phyloP scores from a whole-genome alignment of 129 eudicot genomes.

The Silybum marianum region DNA sequence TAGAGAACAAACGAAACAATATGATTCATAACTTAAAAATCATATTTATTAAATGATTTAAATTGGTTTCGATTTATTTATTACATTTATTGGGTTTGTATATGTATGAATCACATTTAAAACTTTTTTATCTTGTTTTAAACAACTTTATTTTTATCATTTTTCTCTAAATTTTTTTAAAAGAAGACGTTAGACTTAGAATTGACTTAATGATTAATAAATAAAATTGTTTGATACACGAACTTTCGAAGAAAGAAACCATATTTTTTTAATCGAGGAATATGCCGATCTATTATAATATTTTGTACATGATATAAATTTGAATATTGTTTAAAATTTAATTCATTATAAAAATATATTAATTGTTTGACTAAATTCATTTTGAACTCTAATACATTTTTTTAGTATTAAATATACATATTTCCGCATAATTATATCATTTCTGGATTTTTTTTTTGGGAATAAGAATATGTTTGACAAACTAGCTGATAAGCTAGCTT shows the following conservation, averaged over 20 bases:
- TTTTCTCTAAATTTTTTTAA: neutral
- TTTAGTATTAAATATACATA: too few relatives aligned
- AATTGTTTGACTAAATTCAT: too few relatives aligned
- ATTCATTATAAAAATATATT: too few relatives aligned
- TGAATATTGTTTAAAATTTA: too few relatives aligned
- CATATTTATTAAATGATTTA: too few relatives aligned
- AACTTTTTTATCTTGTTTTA: neutral
- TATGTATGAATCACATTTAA: neutral
- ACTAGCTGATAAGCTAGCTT: too few relatives aligned
- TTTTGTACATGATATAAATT: too few relatives aligned
- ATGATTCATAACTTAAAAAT: too few relatives aligned
- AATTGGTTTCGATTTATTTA: neutral
- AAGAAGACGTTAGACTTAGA: neutral
- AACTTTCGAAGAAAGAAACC: neutral
- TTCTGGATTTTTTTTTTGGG: too few relatives aligned
- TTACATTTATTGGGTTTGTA: neutral
- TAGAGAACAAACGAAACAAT: neutral
- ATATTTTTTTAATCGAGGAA: neutral
- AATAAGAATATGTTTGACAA: too few relatives aligned
- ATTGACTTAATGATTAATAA: neutral
- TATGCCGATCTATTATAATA: neutral
- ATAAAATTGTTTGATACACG: neutral
- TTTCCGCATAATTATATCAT: too few relatives aligned
- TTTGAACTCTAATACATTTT: too few relatives aligned
- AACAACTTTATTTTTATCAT: neutral